Conservation (phyloP, 2,329 filamentous ascomycete species). For the Leptodontidium sp. region DNA sequence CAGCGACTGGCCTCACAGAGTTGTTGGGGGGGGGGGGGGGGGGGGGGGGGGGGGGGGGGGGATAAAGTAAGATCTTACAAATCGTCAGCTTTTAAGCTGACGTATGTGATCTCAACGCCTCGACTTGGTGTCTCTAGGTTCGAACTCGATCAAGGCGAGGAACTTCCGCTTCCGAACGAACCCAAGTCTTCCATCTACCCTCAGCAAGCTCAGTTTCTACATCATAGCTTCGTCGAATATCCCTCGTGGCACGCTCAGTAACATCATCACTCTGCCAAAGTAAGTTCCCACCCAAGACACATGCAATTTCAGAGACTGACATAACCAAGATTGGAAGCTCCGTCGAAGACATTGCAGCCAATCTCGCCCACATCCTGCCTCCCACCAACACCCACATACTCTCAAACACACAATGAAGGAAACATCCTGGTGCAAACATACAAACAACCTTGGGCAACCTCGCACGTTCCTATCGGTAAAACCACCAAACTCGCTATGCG, state of each 20-base stretch:
- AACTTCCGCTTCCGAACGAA: neutral
- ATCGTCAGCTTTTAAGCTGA: slow-evolving; percentile 11
- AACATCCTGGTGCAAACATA: too few relatives aligned
- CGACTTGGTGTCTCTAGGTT: neutral
- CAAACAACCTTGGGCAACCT: too few relatives aligned
- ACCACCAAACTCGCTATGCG: too few relatives aligned
- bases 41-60: neutral
- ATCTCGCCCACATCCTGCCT: neutral
- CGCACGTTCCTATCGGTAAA: too few relatives aligned
- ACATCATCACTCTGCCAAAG: slow-evolving; percentile 4
- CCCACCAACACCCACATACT: neutral
- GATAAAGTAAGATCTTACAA: neutral
- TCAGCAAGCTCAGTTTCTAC: neutral
- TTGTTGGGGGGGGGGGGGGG: too few relatives aligned
- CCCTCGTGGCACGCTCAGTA: neutral
- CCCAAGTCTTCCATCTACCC: neutral
- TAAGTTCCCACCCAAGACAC: neutral
- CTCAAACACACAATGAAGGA: neutral
- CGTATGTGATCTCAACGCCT: neutral
- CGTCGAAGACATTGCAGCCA: neutral
- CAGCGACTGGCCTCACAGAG: neutral
- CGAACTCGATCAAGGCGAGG: slow-evolving; percentile 9
- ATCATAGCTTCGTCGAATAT: neutral
- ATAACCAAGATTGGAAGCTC: neutral
- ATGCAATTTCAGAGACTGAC: neutral